Conservation (phyloP, 192 early-diverging fungal genomes). For the Entomortierella parvispora region DNA sequence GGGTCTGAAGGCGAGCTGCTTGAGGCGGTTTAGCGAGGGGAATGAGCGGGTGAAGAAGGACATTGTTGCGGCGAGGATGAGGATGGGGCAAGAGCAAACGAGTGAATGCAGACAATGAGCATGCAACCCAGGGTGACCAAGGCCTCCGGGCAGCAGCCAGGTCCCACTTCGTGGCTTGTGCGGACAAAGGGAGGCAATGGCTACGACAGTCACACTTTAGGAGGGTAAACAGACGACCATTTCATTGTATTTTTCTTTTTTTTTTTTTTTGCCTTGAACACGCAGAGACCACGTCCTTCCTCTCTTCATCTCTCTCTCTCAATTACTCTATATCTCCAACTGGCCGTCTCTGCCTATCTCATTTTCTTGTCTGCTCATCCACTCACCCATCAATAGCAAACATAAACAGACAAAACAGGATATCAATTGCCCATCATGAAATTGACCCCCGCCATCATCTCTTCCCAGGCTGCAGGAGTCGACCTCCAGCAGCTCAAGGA, state of each 20-base stretch:
- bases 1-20: slow-evolving; percentile 56
- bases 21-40: slow-evolving; percentile 49
- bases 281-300: no score
- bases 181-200: neutral
- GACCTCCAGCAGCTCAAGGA: slow-evolving; percentile 63
- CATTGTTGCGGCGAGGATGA: slow-evolving; percentile 17
- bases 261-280: neutral
- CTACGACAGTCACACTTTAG: neutral
- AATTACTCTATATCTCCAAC: no score
- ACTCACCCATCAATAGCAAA: neutral
- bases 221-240: neutral
- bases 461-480: slow-evolving; percentile 29
- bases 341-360: no score
- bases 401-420: neutral
- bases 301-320: no score
- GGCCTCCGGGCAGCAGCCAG: no score
- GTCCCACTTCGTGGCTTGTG: neutral
- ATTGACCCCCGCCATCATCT: slow-evolving; percentile 58
- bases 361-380: no score
- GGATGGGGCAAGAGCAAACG: neutral
- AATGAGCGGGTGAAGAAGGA: slow-evolving; percentile 52
- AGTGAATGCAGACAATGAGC: neutral
- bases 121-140: neutral
- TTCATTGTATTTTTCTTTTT: slow-evolving; percentile 16
- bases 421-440: slow-evolving; percentile 45